Percentiles rank a stretch among this genome's conserved stretches.
Conservation (phyloP, 202 grass and related monocot genomes). For the Cymbopogon flexuosus region DNA sequence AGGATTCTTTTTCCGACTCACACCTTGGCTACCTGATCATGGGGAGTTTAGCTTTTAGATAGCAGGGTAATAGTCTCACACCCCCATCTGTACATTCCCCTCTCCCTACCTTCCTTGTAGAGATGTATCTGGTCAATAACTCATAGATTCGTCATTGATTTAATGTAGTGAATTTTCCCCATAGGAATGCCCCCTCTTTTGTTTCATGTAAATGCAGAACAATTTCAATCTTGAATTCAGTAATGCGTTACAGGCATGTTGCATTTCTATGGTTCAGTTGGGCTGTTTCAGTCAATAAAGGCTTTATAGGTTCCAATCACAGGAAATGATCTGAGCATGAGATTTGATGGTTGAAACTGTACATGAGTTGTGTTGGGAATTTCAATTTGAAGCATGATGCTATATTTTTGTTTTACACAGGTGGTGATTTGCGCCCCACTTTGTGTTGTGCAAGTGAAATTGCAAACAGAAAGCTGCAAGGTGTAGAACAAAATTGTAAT, state of each 20-base stretch:
- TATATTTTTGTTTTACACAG: not conserved
- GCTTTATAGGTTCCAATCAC: not conserved
- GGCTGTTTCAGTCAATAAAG: slow-evolving; percentile 4
- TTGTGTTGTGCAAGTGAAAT: too few species aligned
- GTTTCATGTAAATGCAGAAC: slow-evolving; percentile 45
- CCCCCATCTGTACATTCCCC: slow-evolving; percentile 50
- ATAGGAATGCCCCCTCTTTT: slow-evolving; percentile 17
- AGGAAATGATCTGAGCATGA: not conserved
- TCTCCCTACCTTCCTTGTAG: slow-evolving; percentile 35
- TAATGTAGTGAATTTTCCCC: slow-evolving; percentile 36
- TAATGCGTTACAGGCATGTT: slow-evolving; percentile 23
- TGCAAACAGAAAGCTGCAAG: not conserved
- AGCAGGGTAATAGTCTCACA: slow-evolving; percentile 47
- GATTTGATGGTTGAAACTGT: not conserved
- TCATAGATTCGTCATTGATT: slow-evolving; percentile 46
- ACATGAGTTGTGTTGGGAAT: not conserved
- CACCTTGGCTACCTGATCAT: slow-evolving; percentile 40
- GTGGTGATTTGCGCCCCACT: too few species aligned
- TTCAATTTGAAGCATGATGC: not conserved
- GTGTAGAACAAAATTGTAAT: not conserved
- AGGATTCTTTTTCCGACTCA: slow-evolving; percentile 53
- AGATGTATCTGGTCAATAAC: slow-evolving; percentile 55
- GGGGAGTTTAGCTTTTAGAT: slow-evolving; percentile 52
- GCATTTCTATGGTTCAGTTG: not conserved
- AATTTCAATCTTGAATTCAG: slow-evolving; percentile 29